A percentile compares a stretch with the other conserved stretches of the same genome.
These are phyloP conservation scores for Taiwanofungus camphoratus DNA, from an alignment of 1,284 basidiomycete genomes.

Conservation along the genomic window DNA sequence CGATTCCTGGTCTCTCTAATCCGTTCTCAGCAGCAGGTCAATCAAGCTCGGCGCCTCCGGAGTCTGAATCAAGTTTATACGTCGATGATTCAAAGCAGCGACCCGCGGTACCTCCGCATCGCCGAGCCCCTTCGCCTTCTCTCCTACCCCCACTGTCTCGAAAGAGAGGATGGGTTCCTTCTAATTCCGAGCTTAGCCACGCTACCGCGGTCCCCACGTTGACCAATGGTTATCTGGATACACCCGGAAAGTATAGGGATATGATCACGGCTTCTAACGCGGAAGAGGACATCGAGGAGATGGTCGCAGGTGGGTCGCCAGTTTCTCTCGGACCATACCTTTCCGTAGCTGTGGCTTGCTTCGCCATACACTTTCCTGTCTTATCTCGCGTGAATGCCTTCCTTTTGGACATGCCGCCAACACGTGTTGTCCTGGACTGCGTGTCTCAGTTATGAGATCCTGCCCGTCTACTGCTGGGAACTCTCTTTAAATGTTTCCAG, in stretches of 20 bases:
- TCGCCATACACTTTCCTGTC: background rate
- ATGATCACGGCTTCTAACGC: conserved; percentile 32
- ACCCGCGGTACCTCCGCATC: conserved; percentile 14
- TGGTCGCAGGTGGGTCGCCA: conserved; percentile 41
- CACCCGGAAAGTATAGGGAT: conserved; percentile 56
- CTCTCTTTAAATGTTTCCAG: conserved; percentile 13
- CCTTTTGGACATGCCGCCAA: conserved; percentile 6
- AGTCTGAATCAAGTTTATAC: conserved; percentile 12
- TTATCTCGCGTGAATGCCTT: conserved; percentile 1
- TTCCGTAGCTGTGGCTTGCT: background rate
- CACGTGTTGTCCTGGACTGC: conserved; percentile 17
- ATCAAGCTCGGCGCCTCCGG: conserved; percentile 23
- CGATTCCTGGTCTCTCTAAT: conserved; percentile 58
- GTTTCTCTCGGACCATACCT: background rate
- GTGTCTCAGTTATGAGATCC: conserved; percentile 4
- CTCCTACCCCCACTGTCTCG: conserved; percentile 35
- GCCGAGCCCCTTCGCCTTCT: conserved; percentile 24
- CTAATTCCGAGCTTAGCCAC: conserved; percentile 46
- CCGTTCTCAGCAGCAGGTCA: conserved; percentile 41
- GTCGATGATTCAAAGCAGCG: conserved; percentile 3
- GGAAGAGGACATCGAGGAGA: conserved; percentile 37
- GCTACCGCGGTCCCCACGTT: conserved; percentile 47
- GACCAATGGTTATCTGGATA: conserved; percentile 58
- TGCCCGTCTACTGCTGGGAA: background rate
- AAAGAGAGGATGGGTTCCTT: conserved; percentile 69